Base-by-base conservation (phyloP, 306 rosid species). In the Biancaea sappan region DNA sequence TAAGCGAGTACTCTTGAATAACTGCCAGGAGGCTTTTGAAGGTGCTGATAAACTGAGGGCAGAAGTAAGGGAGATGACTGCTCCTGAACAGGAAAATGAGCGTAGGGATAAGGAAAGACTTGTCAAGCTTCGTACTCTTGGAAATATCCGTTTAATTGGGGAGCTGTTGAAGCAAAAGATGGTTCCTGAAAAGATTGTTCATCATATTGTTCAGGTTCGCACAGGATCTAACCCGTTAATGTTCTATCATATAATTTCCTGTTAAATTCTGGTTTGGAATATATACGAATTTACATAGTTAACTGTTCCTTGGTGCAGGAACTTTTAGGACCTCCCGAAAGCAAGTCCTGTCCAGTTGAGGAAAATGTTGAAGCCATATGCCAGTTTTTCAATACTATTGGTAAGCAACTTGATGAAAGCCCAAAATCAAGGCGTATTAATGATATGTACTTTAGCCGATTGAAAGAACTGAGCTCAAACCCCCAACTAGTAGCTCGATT, bases 331-430 rank as follows among this genome's bases (percentile, higher is more conserved):
- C 38, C 87, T 32, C 24, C 90, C 9, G 99, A 92, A 59, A 81
- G 72, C 78, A 88, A 85, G 81, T n/a, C 48, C 18, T 90, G 97
- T 86, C 99, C 99, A 14, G 97, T 90, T 11, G 98, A 95, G 88
- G 99, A 95, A 84, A 90, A 92, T 56, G 99, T 95, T 34, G 99
- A 95, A 88, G 98, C 99, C 40, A 87, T 95, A 59, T 95, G 99
- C 80, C 99, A 95, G 28, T 92, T 95, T 70, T 90, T 95, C 52
- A 85, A 72, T 88, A 95, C 97, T 52, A 92, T 95, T n/a, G 99
- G 99, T 69, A 95, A 92, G 85, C 97, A 92, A 86, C 96, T 92
- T n/a, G 98, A 92, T 61, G 98, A 86, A 84, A 78, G 78, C 77
- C 81, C 71, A 71, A 95, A 86, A 73, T 88, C 99, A 22, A 80